Percentiles rank a stretch among this genome's conserved stretches.
Conservation (phyloP, 1,284 basidiomycete species). For the Trametes pubescens region DNA sequence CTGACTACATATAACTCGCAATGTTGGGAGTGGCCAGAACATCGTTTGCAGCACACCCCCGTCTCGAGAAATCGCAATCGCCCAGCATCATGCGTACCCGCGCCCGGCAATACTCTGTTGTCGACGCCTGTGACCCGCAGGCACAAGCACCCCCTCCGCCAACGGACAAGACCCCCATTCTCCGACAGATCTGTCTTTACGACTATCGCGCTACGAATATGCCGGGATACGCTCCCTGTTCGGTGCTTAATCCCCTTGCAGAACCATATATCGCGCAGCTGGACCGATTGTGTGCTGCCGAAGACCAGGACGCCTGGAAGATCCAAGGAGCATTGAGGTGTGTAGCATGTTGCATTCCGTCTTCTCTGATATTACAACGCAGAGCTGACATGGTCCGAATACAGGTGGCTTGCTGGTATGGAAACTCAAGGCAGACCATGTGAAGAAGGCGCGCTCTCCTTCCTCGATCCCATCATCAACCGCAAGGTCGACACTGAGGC, state of each 20-base stretch:
- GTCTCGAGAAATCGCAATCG: too few species aligned
- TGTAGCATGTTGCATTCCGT: background rate
- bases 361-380: too few species aligned
- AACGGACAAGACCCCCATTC: background rate
- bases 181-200: background rate
- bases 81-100: too few species aligned
- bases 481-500: background rate
- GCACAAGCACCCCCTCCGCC: background rate
- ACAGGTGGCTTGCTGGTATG: background rate
- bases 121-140: too few species aligned
- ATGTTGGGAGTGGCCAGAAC: too few species aligned
- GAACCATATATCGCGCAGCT: background rate
- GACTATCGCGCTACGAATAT: background rate
- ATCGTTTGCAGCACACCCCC: too few species aligned
- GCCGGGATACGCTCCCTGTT: background rate
- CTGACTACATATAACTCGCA: too few species aligned
- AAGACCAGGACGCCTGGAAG: background rate
- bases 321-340: background rate
- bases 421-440: background rate
- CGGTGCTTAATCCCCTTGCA: background rate
- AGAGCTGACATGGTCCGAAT: background rate
- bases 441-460: conserved; percentile 3
- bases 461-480: conserved; percentile 4
- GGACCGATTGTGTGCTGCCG: background rate
- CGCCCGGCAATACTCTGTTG: too few species aligned